Evolutionary conservation across 2,329 filamentous ascomycete genomes (phyloP), one percentile per base, ranked within the genome.

Genomic region (Pseudogymnoascus pannorum): DNA sequence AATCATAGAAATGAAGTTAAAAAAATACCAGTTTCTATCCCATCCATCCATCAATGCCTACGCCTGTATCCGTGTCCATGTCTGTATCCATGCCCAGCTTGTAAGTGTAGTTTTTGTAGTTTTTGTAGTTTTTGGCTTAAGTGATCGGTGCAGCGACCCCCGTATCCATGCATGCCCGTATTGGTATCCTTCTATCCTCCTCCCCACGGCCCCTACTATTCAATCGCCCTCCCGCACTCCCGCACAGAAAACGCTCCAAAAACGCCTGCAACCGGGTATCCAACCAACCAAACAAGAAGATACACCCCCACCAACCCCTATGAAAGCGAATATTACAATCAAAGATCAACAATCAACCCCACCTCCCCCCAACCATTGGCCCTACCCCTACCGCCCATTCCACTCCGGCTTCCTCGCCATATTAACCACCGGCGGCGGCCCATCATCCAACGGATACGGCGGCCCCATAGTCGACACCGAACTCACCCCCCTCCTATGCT

Each of bases 371-470:
- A 35, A 35, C 33, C 12, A n/a, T n/a, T n/a, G n/a, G n/a, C n/a
- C n/a, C n/a, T n/a, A 14, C 7, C 16, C 16, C 20, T 44, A 44
- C 40, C 20, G 1, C 40, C 40, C 40, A 44, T 14, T 44, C 40
- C 40, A 44, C 51, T 72, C 66, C 7, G 93, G 93, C 73, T 97
- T 97, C 67, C 87, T 85, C 48, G 88, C 86, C 81, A 91, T 89
- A 69, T 96, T 95, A 6, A 95, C 91, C 5, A 83, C 79, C 2
- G 93, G 93, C 16, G 93, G 92, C 26, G 88, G 87, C 24, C 88
- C 89, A 69, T 95, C 88, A 51, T 86, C 87, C 57, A 90, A 75
- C 0, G 93, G 93, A 72, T 97, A 97, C 0, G 92, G 92, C 33
- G 90, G 80, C 7, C 77, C 72, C 1, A 73, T 64, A 5, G 58